These are phyloP conservation scores for Colletotrichum tropicicola DNA, from an alignment of 2,329 filamentous ascomycete species.

Conservation along the genomic window DNA sequence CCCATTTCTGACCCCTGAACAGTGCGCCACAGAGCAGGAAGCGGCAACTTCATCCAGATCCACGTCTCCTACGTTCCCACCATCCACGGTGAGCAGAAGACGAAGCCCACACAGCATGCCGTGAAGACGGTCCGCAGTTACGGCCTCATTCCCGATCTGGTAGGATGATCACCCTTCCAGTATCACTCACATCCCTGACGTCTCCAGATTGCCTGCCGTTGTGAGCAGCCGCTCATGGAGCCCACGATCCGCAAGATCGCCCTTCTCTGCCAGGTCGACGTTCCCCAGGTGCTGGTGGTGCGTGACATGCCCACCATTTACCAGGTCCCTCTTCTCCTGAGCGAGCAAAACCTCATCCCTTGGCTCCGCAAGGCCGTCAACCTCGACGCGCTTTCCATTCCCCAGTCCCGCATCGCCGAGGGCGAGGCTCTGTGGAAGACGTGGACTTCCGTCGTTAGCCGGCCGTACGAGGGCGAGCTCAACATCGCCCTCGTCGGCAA, in stretches of 20 bases:
- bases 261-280: constrained; percentile 86
- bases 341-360: constrained; percentile 78
- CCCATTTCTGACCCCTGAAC: background rate
- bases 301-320: constrained; percentile 91
- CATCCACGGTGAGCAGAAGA: constrained; percentile 80
- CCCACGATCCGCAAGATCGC: constrained; percentile 88
- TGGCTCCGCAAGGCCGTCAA: constrained; percentile 73
- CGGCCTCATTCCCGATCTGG: constrained; percentile 76
- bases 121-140: constrained; percentile 86
- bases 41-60: constrained; percentile 86
- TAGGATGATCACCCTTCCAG: constrained; percentile 44
- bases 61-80: constrained; percentile 90
- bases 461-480: constrained; percentile 75
- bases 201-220: constrained; percentile 86
- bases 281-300: constrained; percentile 87
- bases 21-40: constrained; percentile 74
- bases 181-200: background rate
- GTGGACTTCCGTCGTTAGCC: constrained; percentile 67
- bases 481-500: constrained; percentile 92
- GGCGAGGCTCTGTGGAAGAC: constrained; percentile 73
- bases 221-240: constrained; percentile 78
- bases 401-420: constrained; percentile 63
- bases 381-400: constrained; percentile 65
- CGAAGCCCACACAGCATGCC: constrained; percentile 94
- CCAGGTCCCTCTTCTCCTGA: constrained; percentile 91